Evolutionary conservation across 164 flowering plant species (phyloP), one percentile per base, ranked within the genome.

Genomic region (Vitis labrusca): DNA sequence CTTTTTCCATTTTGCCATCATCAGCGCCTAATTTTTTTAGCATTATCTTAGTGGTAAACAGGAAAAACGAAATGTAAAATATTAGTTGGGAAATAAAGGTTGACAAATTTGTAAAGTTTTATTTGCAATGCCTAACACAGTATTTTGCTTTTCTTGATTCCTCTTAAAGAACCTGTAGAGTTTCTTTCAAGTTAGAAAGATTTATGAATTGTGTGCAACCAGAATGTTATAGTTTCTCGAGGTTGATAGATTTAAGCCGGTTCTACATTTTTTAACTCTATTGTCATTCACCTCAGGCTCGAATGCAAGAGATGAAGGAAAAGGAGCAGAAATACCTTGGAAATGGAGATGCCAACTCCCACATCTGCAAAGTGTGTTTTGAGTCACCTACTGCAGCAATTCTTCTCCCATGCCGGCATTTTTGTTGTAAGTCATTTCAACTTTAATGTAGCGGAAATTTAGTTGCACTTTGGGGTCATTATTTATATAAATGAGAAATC

Each of bases 391-490:
- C 94, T 11, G 85, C 99, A n/a, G 87, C 97, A 57, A 85, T 95
- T 79, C 98, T 95, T 78, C 94, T 95, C 50, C 98, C 99, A 6
- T 95, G 99, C 63, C 93, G 97, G 50, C 99, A 95, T 85, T 93
- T 95, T 84, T 89, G 97, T 75, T 85, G 99, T 95, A 79, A 85
- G 98, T 79, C 49, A 62, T 44, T 53, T 14, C 29, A 10, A 14
- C 32, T 19, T 60, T 17, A 37, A 37, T 37, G 44, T 23, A 10
- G 11, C 52, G 8, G 14, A 30, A 13, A 9, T n/a, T 16, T 50
- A 12, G n/a, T 29, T 16, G 11, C 10, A 11, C 29, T 55, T 32
- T 63, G 14, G 9, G 27, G 10, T 47, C 3, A 9, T 53, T 57
- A 27, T 57, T 50, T 29, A 23, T 23, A 23, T 23, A 3, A 37